A percentile compares a stretch with the other conserved stretches of the same genome.
Evolutionary conservation across 2,329 filamentous ascomycete species (phyloP).

Genomic region (Penicillium sp.): DNA sequence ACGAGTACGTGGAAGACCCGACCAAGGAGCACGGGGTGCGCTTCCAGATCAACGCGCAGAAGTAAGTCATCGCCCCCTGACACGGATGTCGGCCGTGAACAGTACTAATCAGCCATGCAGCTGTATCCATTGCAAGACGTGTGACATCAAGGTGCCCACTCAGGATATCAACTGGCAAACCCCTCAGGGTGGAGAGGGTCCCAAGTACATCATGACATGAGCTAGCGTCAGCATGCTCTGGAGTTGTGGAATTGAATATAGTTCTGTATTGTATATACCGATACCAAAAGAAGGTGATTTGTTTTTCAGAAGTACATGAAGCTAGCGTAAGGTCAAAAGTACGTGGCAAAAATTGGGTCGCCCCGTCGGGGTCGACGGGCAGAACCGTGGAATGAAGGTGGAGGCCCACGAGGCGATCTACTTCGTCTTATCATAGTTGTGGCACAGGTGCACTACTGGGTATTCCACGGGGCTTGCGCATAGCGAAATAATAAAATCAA

Average conservation of each 20-base stretch:
- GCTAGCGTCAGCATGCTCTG: neutral
- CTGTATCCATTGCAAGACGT: conserved; percentile 99
- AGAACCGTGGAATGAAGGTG: conserved; percentile 29
- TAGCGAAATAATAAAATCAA: neutral
- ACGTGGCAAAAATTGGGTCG: neutral
- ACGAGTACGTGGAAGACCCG: conserved; percentile 94
- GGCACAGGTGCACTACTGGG: neutral
- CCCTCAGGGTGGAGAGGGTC: conserved; percentile 81
- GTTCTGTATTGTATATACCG: conserved; percentile 15
- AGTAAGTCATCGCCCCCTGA: conserved; percentile 60
- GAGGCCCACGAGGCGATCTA: conserved; percentile 23
- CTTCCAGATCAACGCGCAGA: conserved; percentile 97
- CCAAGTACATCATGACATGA: conserved; percentile 63
- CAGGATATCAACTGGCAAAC: conserved; percentile 98
- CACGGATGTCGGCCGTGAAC: neutral
- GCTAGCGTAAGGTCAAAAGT: conserved; percentile 3
- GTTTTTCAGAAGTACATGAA: neutral
- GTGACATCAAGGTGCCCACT: conserved; percentile 94
- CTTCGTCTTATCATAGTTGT: neutral
- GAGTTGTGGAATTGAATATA: neutral
- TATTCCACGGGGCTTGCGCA: neutral
- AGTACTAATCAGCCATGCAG: conserved; percentile 49
- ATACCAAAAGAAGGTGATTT: conserved; percentile 11
- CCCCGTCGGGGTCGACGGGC: conserved; percentile 14
- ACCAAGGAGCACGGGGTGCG: conserved; percentile 82